A percentile compares a stretch with the other conserved stretches of the same genome.
Evolutionary conservation across 140 eudicot species (phyloP).

Genomic region (Ambrosia hybrid): DNA sequence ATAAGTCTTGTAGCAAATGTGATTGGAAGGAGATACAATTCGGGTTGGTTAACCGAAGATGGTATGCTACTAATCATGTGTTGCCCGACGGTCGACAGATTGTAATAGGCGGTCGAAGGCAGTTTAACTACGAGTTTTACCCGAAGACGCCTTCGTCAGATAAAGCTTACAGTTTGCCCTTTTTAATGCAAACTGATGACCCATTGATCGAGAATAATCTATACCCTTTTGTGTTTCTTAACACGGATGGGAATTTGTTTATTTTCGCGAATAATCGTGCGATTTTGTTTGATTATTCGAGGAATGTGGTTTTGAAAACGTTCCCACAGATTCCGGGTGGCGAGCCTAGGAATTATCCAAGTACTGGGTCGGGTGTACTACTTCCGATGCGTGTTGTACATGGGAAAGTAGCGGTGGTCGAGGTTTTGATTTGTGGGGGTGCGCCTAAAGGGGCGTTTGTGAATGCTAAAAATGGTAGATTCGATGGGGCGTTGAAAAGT

Average conservation of each 20-base stretch:
- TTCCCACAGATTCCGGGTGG: constrained; percentile 63
- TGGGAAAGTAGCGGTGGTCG: constrained; percentile 26
- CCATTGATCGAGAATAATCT: constrained; percentile 51
- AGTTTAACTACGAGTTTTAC: constrained; percentile 65
- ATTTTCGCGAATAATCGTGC: constrained; percentile 67
- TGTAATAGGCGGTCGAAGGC: constrained; percentile 67
- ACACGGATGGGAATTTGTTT: constrained; percentile 63
- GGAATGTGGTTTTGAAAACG: constrained; percentile 36
- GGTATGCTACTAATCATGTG: constrained; percentile 80
- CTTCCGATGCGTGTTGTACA: constrained; percentile 54
- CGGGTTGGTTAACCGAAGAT: constrained; percentile 41
- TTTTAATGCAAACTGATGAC: constrained; percentile 49
- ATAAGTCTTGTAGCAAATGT: constrained; percentile 38
- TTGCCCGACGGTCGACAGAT: constrained; percentile 67
- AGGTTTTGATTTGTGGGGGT: constrained; percentile 86
- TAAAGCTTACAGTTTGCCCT: constrained; percentile 33
- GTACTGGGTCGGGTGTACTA: constrained; percentile 76
- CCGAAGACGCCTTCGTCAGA: constrained; percentile 37
- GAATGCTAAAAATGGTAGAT: constrained; percentile 37
- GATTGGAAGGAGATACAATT: constrained; percentile 61
- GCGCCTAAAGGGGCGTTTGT: constrained; percentile 55
- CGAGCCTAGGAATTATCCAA: constrained; percentile 74
- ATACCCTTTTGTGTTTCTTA: constrained; percentile 70
- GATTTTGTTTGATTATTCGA: constrained; percentile 50
- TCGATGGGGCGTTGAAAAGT: constrained; percentile 48